phyloP scores from a whole-genome alignment of 306 rosid species.

The Rosa persica region DNA sequence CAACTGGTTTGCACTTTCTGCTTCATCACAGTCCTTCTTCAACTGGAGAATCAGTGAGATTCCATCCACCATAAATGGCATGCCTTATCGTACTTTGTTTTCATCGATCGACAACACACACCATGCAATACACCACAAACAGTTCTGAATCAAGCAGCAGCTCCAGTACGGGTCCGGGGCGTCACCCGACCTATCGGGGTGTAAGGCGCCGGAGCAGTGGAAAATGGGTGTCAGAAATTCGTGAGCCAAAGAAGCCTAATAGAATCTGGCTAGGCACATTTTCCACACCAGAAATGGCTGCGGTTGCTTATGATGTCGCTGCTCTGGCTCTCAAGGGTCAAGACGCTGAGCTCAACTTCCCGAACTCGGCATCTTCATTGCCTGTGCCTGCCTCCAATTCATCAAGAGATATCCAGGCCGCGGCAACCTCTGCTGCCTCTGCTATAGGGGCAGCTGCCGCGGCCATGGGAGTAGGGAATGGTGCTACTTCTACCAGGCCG shows the following conservation, averaged over 20 bases:
- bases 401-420: slow-evolving; percentile 73
- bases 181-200: slow-evolving; percentile 44
- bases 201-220: slow-evolving; percentile 53
- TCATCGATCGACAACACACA: neutral
- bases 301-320: slow-evolving; percentile 90
- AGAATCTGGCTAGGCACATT: slow-evolving; percentile 94
- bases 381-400: slow-evolving; percentile 80
- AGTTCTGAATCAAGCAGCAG: slow-evolving; percentile 12
- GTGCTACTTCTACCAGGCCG: slow-evolving; percentile 15
- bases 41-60: neutral
- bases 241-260: slow-evolving; percentile 46
- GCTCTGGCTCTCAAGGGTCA: slow-evolving; percentile 85
- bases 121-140: slow-evolving; percentile 34
- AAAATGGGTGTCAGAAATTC: slow-evolving; percentile 61
- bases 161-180: slow-evolving; percentile 15
- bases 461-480: slow-evolving; percentile 43
- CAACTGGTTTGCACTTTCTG: slow-evolving; percentile 55
- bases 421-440: slow-evolving; percentile 75
- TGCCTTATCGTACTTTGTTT: neutral
- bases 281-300: slow-evolving; percentile 88
- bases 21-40: neutral
- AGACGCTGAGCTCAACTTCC: slow-evolving; percentile 75
- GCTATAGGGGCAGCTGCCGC: slow-evolving; percentile 60
- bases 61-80: slow-evolving; percentile 49
- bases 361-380: slow-evolving; percentile 70